Base-by-base conservation (phyloP, 148 eudicot genomes). In the Chenopodium formosanum region DNA sequence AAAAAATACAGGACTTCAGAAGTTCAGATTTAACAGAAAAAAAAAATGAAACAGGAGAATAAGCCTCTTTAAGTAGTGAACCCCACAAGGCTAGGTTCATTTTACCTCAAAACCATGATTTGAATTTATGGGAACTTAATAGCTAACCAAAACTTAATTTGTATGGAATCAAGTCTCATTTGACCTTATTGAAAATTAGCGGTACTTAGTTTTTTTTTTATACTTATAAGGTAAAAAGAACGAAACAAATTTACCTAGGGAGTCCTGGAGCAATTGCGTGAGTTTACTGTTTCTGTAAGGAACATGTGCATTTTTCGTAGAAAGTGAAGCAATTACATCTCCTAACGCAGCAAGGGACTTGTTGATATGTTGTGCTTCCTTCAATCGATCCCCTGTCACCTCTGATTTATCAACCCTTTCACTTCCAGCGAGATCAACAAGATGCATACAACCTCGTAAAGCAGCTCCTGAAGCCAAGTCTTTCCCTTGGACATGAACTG, bases 371-470 rank as follows among this genome's bases (percentile, higher is more conserved):
- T 85, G 89, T n/a, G 98, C 99, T 83, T 96, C 98, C 88, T 96
- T 95, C 76, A 95, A 82, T 84, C 98, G 79, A 81, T 95, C 98
- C 74, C 98, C 97, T 19, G 88, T 88, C 48, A 88, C 98, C 82
- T 94, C 97, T 2, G 99, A 88, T 88, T 94, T 92, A 32, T 91
- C 90, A 37, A 89, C 92, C 73, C 97, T 94, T 89, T 96, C 99
- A 84, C 98, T 96, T 75, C 99, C 99, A 53, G 99, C 99, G 62
- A 96, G 89, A 90, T 96, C 99, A 65, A 96, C 99, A 47, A 96
- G 88, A 88, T 96, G 99, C 98, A 96, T 94, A 80, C 91, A 88
- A 73, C 99, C 98, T 14, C 92, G 92, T 81, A 91, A 69, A 74
- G 67, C 62, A 27, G 91, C 82, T 82, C 98, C 98, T 11, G 98